Base-by-base conservation (phyloP, 345 rosid species). In the Populus ilicifolia region DNA sequence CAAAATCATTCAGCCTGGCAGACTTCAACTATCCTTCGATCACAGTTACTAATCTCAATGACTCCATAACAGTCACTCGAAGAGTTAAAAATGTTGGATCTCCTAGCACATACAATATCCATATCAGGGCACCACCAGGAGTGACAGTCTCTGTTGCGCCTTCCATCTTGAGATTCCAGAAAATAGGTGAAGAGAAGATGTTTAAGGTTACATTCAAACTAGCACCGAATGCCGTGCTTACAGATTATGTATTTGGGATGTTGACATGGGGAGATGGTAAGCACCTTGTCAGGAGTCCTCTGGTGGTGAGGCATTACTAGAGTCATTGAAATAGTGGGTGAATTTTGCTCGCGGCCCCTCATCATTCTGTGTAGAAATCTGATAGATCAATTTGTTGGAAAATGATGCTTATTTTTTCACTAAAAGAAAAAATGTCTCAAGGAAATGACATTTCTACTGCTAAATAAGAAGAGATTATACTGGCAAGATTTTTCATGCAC, bases 11-110 rank as follows among this genome's bases (percentile, higher is more conserved):
- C 73, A 75, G 30, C 1, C 2, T 87, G 6, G 30, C 38, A 5
- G 74, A 84, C 56, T 83, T 89, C 67, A 90, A 90, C 88, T 86
- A 89, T 81, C 92, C 94, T 21, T 85, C 92, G 11, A 82, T 91
- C 71, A 18, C 88, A 16, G 71, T 87, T 69, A 80, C 79, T 1
- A 23, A 66, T 18, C 86, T 89, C 4, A 56, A n/a, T 1, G 74
- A 56, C 67, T 11, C 77, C 0, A 27, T 61, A 9, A 81, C 80
- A 2, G 67, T 88, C 9, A 77, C 71, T 6, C 59, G 91, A 66
- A 81, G 46, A 50, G 80, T 88, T 5, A 88, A 73, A 76, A 91
- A 91, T n/a, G 93, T 89, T 0, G 91, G 90, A 1, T 9, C 83
- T 13, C 84, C 91, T 0, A 85, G 87, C 1, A 80, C 76, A 5